phyloP scores from a whole-genome alignment of 495 filamentous ascomycete species.

The Filosporella fistucella region DNA sequence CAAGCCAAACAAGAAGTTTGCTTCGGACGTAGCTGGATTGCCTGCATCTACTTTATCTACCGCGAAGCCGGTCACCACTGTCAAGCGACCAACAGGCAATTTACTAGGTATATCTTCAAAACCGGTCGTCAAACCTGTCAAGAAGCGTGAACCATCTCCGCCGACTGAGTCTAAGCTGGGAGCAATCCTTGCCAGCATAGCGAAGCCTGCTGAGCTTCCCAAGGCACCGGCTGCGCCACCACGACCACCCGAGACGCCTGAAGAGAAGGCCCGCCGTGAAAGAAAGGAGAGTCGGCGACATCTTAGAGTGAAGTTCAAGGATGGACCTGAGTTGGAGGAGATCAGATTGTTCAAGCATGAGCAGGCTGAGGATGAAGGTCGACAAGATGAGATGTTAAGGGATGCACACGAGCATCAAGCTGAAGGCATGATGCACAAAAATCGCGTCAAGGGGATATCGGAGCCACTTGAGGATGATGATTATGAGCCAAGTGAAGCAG shows the following conservation, averaged over 20 bases:
- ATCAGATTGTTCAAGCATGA: slow-evolving; percentile 73
- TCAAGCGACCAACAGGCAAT: slow-evolving; percentile 23
- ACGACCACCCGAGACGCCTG: slow-evolving; percentile 65
- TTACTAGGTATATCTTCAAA: slow-evolving; percentile 27
- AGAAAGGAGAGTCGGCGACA: slow-evolving; percentile 75
- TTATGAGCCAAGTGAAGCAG: slow-evolving; percentile 9
- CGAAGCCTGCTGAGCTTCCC: slow-evolving; percentile 57
- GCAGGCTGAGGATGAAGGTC: slow-evolving; percentile 67
- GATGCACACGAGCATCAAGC: slow-evolving; percentile 67
- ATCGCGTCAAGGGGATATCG: slow-evolving; percentile 48
- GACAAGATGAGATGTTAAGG: slow-evolving; percentile 57
- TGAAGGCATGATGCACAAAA: slow-evolving; percentile 79
- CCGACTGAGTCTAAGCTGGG: slow-evolving; percentile 33
- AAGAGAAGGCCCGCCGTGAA: slow-evolving; percentile 66
- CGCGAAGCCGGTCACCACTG: slow-evolving; percentile 13
- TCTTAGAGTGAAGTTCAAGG: slow-evolving; percentile 66
- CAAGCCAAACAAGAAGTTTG: slow-evolving; percentile 23
- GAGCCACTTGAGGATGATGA: slow-evolving; percentile 63
- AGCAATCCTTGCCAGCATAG: slow-evolving; percentile 56
- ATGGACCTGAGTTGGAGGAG: slow-evolving; percentile 66
- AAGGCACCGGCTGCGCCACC: slow-evolving; percentile 45
- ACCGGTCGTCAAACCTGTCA: slow-evolving; percentile 23
- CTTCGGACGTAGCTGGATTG: slow-evolving; percentile 14
- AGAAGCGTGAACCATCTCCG: slow-evolving; percentile 29
- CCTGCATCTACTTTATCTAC: slow-evolving; percentile 2